Evolutionary conservation across 2,329 filamentous ascomycete genomes (phyloP), one percentile per base, ranked within the genome.

Genomic region (Ophiostoma ulmi): DNA sequence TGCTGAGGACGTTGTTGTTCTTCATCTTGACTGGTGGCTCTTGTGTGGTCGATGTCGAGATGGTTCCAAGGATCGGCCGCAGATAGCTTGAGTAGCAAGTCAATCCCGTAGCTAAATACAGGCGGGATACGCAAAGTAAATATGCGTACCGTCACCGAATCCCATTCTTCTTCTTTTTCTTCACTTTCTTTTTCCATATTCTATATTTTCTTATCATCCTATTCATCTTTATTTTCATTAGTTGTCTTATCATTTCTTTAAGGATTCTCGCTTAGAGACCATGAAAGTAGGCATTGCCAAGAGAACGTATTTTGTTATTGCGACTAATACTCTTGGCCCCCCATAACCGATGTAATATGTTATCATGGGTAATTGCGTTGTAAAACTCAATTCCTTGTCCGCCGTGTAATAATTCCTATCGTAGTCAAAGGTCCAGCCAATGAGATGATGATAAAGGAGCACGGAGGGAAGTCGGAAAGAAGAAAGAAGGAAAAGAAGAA

Each of bases 361-460:
- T 38, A 38, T 39, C 31, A n/a, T 26, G 26, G 26, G 58, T 35
- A 63, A 63, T 63, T 63, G 22, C 52, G 22, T 13, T 26, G 52
- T 10, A 48, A 48, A n/a, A 20, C 22, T 10, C 8, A 14, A 26
- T 3, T 31, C 52, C 22, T 58, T 58, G 52, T 26, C 52, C 10
- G 26, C 58, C 58, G 58, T 63, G 58, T 63, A 63, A 63, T 63
- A 63, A 63, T 63, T 63, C 58, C 58, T 63, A 63, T 17, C 58
- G 26, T 14, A 14, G 52, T 2, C 58, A 63, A 35, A 35, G 26
- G 58, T 6, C 58, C 26, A 63, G 58, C 58, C 14, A 31, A 35
- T 63, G 14, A 26, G 26, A 8, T 63, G 26, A 4, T 22, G 11
- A 58, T 26, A 3, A 26, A 31, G 1, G 26, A 26, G 22, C 20